A percentile compares a stretch with the other conserved stretches of the same genome.
These are phyloP conservation scores for Ichthyophthirius multifiliis DNA, from an alignment of 169 alveolate genomes.

Conservation along the genomic window DNA sequence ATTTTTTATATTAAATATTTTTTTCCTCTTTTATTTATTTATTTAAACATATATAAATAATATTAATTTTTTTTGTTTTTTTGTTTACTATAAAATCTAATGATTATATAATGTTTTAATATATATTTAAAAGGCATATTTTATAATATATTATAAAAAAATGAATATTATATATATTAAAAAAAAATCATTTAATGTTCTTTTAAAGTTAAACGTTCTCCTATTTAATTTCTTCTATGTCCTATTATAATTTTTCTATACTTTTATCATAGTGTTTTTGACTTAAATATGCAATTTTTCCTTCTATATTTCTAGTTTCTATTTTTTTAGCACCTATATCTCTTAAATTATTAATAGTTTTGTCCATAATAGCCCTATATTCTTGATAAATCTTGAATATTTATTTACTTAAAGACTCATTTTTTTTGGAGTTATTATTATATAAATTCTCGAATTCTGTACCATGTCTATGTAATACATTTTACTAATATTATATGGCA, in stretches of 20 bases:
- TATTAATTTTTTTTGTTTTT: too few relatives aligned
- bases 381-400: conserved; percentile 1
- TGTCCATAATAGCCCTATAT: not conserved
- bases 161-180: too few relatives aligned
- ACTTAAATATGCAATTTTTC: not conserved
- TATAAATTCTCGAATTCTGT: not conserved
- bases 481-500: not conserved
- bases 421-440: not conserved
- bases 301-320: not conserved
- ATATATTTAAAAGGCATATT: too few relatives aligned
- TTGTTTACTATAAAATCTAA: too few relatives aligned
- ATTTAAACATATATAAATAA: too few relatives aligned
- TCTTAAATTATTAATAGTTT: not conserved
- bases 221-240: not conserved
- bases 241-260: not conserved
- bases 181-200: not conserved
- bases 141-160: too few relatives aligned
- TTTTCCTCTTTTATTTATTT: too few relatives aligned
- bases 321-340: not conserved
- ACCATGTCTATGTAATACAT: not conserved
- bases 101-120: too few relatives aligned
- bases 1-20: too few relatives aligned
- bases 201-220: not conserved
- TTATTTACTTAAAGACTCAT: not conserved
- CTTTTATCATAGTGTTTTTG: not conserved